Percentiles rank a stretch among this genome's conserved stretches.
Conservation (phyloP, 441 rosid genomes). For the Iberis amara region DNA sequence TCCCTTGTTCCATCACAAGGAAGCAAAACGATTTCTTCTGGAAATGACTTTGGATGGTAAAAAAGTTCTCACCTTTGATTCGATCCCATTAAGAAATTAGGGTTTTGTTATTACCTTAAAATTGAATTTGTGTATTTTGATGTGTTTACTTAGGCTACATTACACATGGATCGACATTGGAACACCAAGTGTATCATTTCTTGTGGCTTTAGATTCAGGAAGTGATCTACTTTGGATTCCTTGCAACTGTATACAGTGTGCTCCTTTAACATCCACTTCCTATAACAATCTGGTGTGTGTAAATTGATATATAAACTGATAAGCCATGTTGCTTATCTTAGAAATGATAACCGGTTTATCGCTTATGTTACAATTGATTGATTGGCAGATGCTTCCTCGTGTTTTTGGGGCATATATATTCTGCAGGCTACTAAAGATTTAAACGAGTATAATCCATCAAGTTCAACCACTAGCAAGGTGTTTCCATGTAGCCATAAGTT, state of each 20-base stretch:
- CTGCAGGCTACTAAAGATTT: conserved; percentile 85
- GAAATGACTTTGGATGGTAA: conserved; percentile 73
- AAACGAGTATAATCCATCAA: conserved; percentile 62
- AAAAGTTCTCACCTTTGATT: not conserved
- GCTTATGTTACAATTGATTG: conserved; percentile 74
- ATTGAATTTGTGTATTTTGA: not conserved
- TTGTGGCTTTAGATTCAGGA: conserved; percentile 79
- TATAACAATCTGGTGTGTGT: conserved; percentile 63
- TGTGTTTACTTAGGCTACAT: conserved; percentile 49
- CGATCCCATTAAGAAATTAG: not conserved
- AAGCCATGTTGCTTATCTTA: too few relatives aligned
- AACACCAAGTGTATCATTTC: conserved; percentile 69
- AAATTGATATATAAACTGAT: too few relatives aligned
- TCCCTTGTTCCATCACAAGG: conserved; percentile 71
- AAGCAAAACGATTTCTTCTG: conserved; percentile 51
- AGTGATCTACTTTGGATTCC: conserved; percentile 86
- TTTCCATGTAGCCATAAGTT: conserved; percentile 59
- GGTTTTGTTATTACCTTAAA: not conserved
- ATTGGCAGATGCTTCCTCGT: conserved; percentile 95
- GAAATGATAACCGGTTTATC: too few relatives aligned
- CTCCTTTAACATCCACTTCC: conserved; percentile 45
- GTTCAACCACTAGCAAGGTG: conserved; percentile 63
- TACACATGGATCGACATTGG: conserved; percentile 86
- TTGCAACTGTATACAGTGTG: conserved; percentile 70
- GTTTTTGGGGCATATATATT: conserved; percentile 78